Conservation (phyloP, 352 stramenopile genomes). For the Phytopythium boreale region DNA sequence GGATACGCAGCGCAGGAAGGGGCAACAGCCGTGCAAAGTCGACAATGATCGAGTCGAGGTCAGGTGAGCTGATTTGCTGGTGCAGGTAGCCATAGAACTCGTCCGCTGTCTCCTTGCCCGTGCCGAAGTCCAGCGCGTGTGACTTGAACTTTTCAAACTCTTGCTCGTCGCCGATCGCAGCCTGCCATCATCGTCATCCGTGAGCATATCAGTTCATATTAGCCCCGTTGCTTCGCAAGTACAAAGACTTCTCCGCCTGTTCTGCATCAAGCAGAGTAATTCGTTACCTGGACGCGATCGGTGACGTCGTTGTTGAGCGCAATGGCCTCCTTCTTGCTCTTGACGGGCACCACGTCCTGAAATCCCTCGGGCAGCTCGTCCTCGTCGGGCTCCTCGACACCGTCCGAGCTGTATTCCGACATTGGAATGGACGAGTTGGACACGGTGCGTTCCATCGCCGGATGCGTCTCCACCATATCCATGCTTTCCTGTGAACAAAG, state of each 20-base stretch:
- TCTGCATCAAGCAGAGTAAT: not conserved
- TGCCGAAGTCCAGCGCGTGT: constrained; percentile 73
- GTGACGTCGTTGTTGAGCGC: constrained; percentile 82
- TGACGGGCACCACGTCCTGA: constrained; percentile 76
- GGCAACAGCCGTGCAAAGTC: constrained; percentile 79
- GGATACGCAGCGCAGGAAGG: constrained; percentile 54
- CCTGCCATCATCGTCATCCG: constrained; percentile 7
- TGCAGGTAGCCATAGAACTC: constrained; percentile 71
- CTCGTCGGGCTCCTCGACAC: constrained; percentile 41
- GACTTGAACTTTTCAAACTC: constrained; percentile 81
- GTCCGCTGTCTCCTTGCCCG: constrained; percentile 53
- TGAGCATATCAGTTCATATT: not conserved
- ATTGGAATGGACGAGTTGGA: constrained; percentile 38
- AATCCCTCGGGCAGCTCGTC: constrained; percentile 46
- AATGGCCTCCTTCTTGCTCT: constrained; percentile 64
- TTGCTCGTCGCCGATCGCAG: constrained; percentile 40
- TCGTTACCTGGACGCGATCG: constrained; percentile 41
- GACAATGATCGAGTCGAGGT: constrained; percentile 67
- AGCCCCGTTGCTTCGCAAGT: not conserved
- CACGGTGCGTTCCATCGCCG: constrained; percentile 32
- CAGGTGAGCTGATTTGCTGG: constrained; percentile 41
- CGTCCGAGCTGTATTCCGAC: constrained; percentile 58
- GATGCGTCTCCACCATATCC: constrained; percentile 39
- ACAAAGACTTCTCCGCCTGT: no score
- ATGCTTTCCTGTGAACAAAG: constrained; percentile 35